A percentile compares a stretch with the other conserved stretches of the same genome.
phyloP scores from a whole-genome alignment of 805 yeast species.

The Candida ulmi region DNA sequence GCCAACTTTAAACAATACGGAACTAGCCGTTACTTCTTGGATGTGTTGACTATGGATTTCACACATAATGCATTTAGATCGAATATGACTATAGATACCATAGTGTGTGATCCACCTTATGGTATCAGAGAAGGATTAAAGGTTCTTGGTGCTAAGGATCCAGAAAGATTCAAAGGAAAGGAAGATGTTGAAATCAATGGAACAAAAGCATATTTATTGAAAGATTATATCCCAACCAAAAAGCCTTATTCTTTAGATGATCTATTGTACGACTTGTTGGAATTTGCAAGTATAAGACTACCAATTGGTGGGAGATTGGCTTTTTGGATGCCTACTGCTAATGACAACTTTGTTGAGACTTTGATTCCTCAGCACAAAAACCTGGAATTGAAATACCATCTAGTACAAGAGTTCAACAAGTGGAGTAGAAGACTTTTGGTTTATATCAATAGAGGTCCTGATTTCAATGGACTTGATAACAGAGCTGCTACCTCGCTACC shows the following conservation, averaged over 20 bases:
- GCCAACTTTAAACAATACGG: conserved; percentile 75
- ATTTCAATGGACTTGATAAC: conserved; percentile 44
- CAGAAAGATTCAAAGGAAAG: conserved; percentile 63
- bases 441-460: conserved; percentile 62
- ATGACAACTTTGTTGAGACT: conserved; percentile 68
- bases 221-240: conserved; percentile 88
- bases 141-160: conserved; percentile 80
- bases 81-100: conserved; percentile 63
- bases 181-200: conserved; percentile 76
- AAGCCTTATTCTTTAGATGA: conserved; percentile 80
- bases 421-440: conserved; percentile 90
- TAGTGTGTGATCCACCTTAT: conserved; percentile 95
- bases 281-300: conserved; percentile 66
- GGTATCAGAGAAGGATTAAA: conserved; percentile 95
- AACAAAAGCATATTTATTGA: conserved; percentile 64
- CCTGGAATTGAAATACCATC: conserved; percentile 61
- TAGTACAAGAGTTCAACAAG: conserved; percentile 85
- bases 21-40: conserved; percentile 53
- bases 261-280: conserved; percentile 70
- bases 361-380: conserved; percentile 74
- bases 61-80: conserved; percentile 79
- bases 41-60: conserved; percentile 87
- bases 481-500: conserved; percentile 23
- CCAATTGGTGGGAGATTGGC: conserved; percentile 76
- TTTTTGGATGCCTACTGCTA: conserved; percentile 98